Conservation (phyloP, 2,329 filamentous ascomycete species). For the Neofusicoccum sp. region DNA sequence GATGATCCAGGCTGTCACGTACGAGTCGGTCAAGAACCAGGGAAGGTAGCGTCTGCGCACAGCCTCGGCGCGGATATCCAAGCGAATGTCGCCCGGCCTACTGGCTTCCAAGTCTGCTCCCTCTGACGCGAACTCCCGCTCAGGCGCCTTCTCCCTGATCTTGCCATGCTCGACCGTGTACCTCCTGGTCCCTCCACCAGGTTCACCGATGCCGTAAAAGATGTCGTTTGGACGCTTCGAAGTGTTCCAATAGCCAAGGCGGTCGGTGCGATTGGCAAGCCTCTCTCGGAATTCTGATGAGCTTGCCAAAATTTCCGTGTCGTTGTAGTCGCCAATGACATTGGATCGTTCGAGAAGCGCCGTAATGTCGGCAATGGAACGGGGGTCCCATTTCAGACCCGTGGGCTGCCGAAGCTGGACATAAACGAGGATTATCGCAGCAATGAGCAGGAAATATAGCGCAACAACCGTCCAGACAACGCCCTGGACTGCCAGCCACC, state of each 20-base stretch:
- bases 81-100: conserved; percentile 43
- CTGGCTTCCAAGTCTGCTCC: conserved; percentile 32
- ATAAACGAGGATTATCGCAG: conserved; percentile 55
- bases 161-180: conserved; percentile 52
- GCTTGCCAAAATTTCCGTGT: conserved; percentile 60
- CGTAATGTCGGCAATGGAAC: conserved; percentile 77
- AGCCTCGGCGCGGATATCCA: conserved; percentile 51
- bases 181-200: conserved; percentile 51
- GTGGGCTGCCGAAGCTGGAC: conserved; percentile 66
- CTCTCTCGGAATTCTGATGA: conserved; percentile 56
- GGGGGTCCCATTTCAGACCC: conserved; percentile 80
- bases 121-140: conserved; percentile 23
- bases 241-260: conserved; percentile 83
- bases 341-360: conserved; percentile 79
- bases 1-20: conserved; percentile 63
- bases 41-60: conserved; percentile 69
- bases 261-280: conserved; percentile 59
- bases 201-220: conserved; percentile 78
- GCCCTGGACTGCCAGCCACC: conserved; percentile 75
- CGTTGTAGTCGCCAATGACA: conserved; percentile 68
- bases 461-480: conserved; percentile 75
- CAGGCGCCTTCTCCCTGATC: conserved; percentile 42
- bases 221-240: conserved; percentile 62
- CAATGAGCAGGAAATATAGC: conserved; percentile 67
- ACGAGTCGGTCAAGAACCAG: conserved; percentile 69